Conservation (phyloP, 1,139 yeast genomes). For the Taiozyma sp. region DNA sequence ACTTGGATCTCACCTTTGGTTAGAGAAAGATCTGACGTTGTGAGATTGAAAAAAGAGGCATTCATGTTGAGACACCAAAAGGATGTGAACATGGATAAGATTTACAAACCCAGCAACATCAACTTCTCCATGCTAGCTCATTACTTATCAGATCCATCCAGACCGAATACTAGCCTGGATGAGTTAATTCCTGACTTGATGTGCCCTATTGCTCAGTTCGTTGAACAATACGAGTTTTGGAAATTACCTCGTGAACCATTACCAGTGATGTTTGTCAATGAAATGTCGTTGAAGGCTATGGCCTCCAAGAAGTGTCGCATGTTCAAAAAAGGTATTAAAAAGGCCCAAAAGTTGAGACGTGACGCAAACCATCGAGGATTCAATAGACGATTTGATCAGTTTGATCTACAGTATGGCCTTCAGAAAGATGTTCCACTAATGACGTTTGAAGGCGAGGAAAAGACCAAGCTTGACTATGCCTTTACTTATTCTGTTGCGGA, state of each 20-base stretch:
- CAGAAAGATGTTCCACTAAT: not conserved
- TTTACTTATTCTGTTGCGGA: not conserved
- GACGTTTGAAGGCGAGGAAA: not conserved
- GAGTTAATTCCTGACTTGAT: not conserved
- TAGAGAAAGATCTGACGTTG: not conserved
- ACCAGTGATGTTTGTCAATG: not conserved
- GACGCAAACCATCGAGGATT: not conserved
- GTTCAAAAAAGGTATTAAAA: not conserved
- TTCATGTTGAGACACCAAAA: not conserved
- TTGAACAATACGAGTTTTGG: not conserved
- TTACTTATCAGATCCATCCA: not conserved
- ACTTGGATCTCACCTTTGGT: not conserved
- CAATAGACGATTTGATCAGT: not conserved
- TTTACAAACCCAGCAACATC: not conserved
- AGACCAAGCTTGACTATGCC: not conserved
- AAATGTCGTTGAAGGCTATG: not conserved
- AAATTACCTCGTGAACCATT: not conserved
- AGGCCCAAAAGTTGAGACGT: not conserved
- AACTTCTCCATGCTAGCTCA: not conserved
- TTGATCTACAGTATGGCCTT: not conserved
- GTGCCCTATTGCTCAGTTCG: not conserved
- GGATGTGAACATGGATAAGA: not conserved
- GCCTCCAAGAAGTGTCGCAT: not conserved
- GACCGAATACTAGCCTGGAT: not conserved
- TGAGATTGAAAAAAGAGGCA: not conserved